Evolutionary conservation across 2,329 filamentous ascomycete genomes (phyloP), one percentile per base, ranked within the genome.

Genomic region (Phaeosphaeriaceae sp.): DNA sequence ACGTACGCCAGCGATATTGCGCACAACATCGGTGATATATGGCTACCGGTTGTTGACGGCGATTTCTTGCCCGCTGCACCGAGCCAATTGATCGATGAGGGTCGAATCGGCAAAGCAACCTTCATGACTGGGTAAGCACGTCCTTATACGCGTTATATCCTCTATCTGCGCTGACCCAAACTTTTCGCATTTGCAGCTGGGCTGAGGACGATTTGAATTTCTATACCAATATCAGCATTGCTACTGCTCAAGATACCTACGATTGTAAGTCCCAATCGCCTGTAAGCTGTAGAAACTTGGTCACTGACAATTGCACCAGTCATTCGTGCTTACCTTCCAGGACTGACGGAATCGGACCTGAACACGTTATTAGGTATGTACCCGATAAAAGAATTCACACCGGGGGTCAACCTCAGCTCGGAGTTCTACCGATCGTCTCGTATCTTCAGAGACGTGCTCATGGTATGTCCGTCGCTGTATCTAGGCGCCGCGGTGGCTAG

Each of bases 361-460:
- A 45, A 66, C 5, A 51, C 65, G 3, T 63, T 79, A 2, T 61
- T 78, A 13, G 48, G 47, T 11, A 60, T 79, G 7, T 79, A 79
- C 52, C 73, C 76, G 0, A 62, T 76, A 1, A 54, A 70, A 6
- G 82, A 85, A 0, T 86, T 86, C 63, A 5, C 64, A 1, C 69
- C 65, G 9, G 65, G 69, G 1, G 77, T 77, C 5, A 78, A 79
- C 45, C 66, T 83, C 1, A 80, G 81, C 2, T 67, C 72, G 25
- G 79, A 86, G 52, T 85, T 84, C 69, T 84, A 81, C 69, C 82
- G 84, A 51, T 65, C 81, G 4, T 79, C 82, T 0, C 75, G 81
- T 31, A 79, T 84, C 21, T 81, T 85, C 61, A 75, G 84, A 15
- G 85, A 86, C 66, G 80, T 86, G 44, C 50, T 84, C 27, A 82